Evolutionary conservation across 768 basidiomycete species (phyloP).

Genomic region (Mycena indigotica): DNA sequence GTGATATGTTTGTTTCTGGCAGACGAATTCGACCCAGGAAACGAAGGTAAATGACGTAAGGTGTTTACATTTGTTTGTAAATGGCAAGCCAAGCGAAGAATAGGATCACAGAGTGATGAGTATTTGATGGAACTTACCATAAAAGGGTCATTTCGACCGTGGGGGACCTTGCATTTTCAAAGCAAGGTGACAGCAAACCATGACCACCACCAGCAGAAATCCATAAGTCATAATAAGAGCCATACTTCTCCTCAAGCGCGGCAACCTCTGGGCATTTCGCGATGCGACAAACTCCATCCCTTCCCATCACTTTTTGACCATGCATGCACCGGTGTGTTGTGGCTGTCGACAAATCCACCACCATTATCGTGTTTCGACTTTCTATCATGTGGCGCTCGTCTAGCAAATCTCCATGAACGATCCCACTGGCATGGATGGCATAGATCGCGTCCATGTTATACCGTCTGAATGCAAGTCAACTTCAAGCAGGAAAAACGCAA

Average conservation of each 20-base stretch:
- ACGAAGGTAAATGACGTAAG: too few relatives aligned
- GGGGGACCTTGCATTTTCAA: too few relatives aligned
- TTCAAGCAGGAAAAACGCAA: neutral
- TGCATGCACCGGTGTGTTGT: slow-evolving; percentile 21
- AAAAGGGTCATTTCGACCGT: too few relatives aligned
- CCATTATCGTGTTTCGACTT: slow-evolving; percentile 18
- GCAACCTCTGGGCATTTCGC: slow-evolving; percentile 12
- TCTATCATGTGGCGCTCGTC: slow-evolving; percentile 24
- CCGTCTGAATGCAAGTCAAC: slow-evolving; percentile 16
- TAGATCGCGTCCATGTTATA: slow-evolving; percentile 26
- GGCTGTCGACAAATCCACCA: slow-evolving; percentile 29
- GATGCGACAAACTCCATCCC: slow-evolving; percentile 8
- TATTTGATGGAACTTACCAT: too few relatives aligned
- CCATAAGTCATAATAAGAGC: neutral
- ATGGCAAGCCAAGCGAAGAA: too few relatives aligned
- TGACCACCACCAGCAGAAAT: too few relatives aligned
- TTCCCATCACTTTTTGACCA: slow-evolving; percentile 3
- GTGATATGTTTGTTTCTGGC: too few relatives aligned
- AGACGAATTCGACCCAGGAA: too few relatives aligned
- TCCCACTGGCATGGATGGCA: slow-evolving; percentile 23
- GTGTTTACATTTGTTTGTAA: too few relatives aligned
- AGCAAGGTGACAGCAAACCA: too few relatives aligned
- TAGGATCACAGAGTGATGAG: too few relatives aligned
- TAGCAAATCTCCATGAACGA: slow-evolving; percentile 27
- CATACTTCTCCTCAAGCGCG: slow-evolving; percentile 15